Evolutionary conservation across 495 filamentous ascomycete genomes (phyloP), one percentile per base, ranked within the genome.

Genomic region (Lepidopterella palustris): DNA sequence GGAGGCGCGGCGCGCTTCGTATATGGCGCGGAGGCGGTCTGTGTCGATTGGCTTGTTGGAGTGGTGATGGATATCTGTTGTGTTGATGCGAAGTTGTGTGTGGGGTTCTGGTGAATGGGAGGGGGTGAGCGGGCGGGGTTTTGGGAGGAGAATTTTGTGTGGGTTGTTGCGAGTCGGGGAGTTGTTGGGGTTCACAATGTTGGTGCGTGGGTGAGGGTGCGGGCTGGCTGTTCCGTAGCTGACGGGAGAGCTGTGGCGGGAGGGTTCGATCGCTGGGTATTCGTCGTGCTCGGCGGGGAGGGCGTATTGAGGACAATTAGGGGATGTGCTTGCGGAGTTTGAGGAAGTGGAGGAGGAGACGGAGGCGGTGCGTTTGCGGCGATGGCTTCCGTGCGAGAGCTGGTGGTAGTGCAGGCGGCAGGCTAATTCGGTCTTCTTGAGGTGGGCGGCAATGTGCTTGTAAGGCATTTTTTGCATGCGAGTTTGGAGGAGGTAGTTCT

Each of bases 391-490:
- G 67, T 90, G 89, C 64, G 85, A 89, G 42, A 91, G 80, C 62
- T 92, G 88, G 63, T 92, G 88, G 68, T 87, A 92, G 68, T 92
- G 88, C 40, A 92, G 81, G 53, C 88, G 87, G 72, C 88, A 92
- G 53, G 88, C 88, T 58, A 92, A 75, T 76, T 92, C 88, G 4
- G 88, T 92, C 77, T 92, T 92, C 73, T 90, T 89, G 60, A 92
- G 74, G 64, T 90, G 84, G 57, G 83, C 81, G 57, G 88, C 88
- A 68, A 92, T 92, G 65, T 91, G 88, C 79, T 92, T 92, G 74
- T 92, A 92, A 0, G 88, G 87, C 83, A 91, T 88, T 75, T 90
- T 90, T 63, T 90, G 86, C 70, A 87, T 80, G 40, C 88, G 84
- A 59, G 87, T 91, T 69, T 89, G 86, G 61, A 92, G 81, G 35